Evolutionary conservation across 352 stramenopile genomes (phyloP), one percentile per base, ranked within the genome.

Genomic region (Phytophthora rubi): DNA sequence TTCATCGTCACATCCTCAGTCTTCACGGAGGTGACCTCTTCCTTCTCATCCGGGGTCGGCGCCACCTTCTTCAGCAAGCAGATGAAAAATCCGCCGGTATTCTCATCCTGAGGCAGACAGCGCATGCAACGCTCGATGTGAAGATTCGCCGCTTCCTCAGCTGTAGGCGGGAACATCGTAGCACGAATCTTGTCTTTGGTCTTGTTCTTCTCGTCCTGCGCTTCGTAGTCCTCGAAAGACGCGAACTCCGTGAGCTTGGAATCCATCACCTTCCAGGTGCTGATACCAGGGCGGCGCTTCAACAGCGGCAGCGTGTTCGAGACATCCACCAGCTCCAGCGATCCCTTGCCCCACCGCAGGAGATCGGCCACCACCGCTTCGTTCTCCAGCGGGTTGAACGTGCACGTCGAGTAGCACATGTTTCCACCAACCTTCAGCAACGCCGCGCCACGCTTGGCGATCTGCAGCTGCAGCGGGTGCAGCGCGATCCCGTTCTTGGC

Each of bases 11-110:
- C 32, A 5, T 35, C n/a, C 32, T 73, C 49, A 18, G 23, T 13
- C 48, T 54, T 33, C 0, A 28, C 48, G 21, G 7, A 3, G 1
- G 39, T 63, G 53, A 30, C 0, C 45, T 67, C 62, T 26, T 72
- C 68, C 49, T 80, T 70, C 10, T 77, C 77, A 33, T 73, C 53
- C 6, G 84, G 85, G 7, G 88, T 95, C 23, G 78, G 72, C 26
- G 76, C 77, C 28, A 91, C 84, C 82, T 99, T 99, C 70, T 97
- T 86, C 4, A 99, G 82, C 33, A 99, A 77, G 45, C 93, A 97
- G 44, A 99, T 96, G 80, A 99, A 99, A 76, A 99, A 99, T 0
- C 98, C 98, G 47, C 98, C 98, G 7, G 97, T 99, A 79, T 99
- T 93, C 78, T 94, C 70, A 16, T 81, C 70, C 35, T 99, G 98